Evolutionary conservation across 768 basidiomycete genomes (phyloP).

Genomic region (Tulasnella sp.): DNA sequence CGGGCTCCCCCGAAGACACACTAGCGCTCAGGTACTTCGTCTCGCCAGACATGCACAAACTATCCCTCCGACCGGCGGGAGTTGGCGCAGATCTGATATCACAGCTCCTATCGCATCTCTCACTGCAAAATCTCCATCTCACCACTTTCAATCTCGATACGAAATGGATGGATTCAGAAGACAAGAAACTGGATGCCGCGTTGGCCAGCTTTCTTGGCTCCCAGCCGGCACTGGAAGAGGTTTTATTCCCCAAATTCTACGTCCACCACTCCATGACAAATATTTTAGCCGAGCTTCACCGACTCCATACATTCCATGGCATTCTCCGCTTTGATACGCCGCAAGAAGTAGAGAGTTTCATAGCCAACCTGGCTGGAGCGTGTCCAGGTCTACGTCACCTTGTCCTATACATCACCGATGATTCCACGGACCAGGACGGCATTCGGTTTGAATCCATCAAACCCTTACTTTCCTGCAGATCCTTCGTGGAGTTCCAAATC

Average conservation of each 20-base stretch:
- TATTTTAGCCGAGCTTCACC: not conserved
- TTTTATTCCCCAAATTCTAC: not conserved
- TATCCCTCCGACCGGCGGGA: not conserved
- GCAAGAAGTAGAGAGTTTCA: not conserved
- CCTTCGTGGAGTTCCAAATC: not conserved
- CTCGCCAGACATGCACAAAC: not conserved
- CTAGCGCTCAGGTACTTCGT: not conserved
- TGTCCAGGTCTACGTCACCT: not conserved
- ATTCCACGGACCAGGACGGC: not conserved
- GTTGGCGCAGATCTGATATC: not conserved
- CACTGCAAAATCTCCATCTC: not conserved
- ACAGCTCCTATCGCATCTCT: not conserved
- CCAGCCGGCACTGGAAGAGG: not conserved
- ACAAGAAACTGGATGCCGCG: not conserved
- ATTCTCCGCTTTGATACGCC: not conserved
- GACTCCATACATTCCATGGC: not conserved
- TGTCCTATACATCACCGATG: not conserved
- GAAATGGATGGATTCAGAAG: not conserved
- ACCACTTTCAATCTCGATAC: not conserved
- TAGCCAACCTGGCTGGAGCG: not conserved
- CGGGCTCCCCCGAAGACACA: not conserved
- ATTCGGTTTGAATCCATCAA: not conserved
- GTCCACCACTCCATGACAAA: not conserved
- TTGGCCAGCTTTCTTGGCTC: not conserved
- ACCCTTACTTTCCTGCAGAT: not conserved